A percentile compares a stretch with the other conserved stretches of the same genome.
Evolutionary conservation across 2,329 filamentous ascomycete genomes (phyloP).

Genomic region (Didymellaceae sp.): DNA sequence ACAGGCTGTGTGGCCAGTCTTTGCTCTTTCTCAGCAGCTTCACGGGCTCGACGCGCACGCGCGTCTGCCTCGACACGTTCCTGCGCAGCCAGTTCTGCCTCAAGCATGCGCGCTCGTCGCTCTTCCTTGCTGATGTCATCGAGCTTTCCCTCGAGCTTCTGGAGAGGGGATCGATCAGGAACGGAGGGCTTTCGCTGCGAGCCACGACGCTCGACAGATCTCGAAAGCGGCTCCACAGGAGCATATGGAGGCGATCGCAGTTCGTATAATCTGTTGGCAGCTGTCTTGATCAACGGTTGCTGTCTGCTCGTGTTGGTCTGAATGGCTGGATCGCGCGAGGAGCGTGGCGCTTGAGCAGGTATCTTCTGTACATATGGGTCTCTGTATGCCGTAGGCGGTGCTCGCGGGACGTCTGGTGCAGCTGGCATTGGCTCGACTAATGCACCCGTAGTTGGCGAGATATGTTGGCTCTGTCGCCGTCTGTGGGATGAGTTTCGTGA

Average conservation of each 20-base stretch:
- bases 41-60: slow-evolving; percentile 40
- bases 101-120: slow-evolving; percentile 82
- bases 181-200: slow-evolving; percentile 62
- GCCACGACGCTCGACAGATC: slow-evolving; percentile 32
- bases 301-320: slow-evolving; percentile 45
- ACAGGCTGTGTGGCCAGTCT: slow-evolving; percentile 40
- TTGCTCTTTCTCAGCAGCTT: slow-evolving; percentile 40
- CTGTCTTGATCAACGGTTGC: slow-evolving; percentile 42
- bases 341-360: slow-evolving; percentile 34
- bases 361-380: slow-evolving; percentile 47
- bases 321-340: slow-evolving; percentile 44
- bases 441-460: slow-evolving; percentile 33
- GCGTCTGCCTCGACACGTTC: slow-evolving; percentile 61
- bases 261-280: slow-evolving; percentile 40
- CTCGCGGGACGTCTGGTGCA: slow-evolving; percentile 67
- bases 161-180: slow-evolving; percentile 84
- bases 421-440: slow-evolving; percentile 42
- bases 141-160: slow-evolving; percentile 89
- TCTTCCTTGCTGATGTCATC: slow-evolving; percentile 96
- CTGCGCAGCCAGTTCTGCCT: slow-evolving; percentile 76
- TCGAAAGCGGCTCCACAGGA: slow-evolving; percentile 38
- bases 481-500: slow-evolving; percentile 34
- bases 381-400: slow-evolving; percentile 53
- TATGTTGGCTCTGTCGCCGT: slow-evolving; percentile 42
- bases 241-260: slow-evolving; percentile 42